A percentile compares a stretch with the other conserved stretches of the same genome.
Evolutionary conservation across 2,329 filamentous ascomycete species (phyloP).

Genomic region (Arthroderma uncinatum): DNA sequence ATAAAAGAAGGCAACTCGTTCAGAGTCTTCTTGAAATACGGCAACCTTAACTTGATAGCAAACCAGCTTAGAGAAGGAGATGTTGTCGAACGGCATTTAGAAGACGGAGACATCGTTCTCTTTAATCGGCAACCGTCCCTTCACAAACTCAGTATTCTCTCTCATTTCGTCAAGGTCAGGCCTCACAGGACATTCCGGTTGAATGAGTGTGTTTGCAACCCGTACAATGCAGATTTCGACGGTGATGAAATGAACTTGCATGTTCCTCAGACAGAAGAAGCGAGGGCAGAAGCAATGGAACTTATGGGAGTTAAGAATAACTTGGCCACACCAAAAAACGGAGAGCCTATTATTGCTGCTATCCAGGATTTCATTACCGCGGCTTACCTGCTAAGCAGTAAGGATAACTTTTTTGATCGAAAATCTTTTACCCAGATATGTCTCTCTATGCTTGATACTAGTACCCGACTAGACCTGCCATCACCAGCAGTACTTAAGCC

Average conservation of each 20-base stretch:
- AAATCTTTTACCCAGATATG: conserved; percentile 82
- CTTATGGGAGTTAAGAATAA: conserved; percentile 98
- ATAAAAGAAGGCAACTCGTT: conserved; percentile 55
- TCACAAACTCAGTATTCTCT: conserved; percentile 97
- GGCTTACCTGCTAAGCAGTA: conserved; percentile 79
- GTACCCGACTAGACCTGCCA: conserved; percentile 69
- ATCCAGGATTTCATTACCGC: conserved; percentile 99
- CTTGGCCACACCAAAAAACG: conserved; percentile 88
- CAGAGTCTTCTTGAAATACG: conserved; percentile 66
- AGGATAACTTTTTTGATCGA: conserved; percentile 85
- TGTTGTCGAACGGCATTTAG: conserved; percentile 83
- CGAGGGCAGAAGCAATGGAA: conserved; percentile 84
- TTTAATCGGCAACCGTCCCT: conserved; percentile 97
- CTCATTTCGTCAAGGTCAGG: conserved; percentile 82
- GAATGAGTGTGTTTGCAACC: conserved; percentile 95
- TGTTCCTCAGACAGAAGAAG: conserved; percentile 95
- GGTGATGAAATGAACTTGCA: conserved; percentile 99
- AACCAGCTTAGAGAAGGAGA: conserved; percentile 70
- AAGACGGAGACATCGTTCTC: conserved; percentile 88
- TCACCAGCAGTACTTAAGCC: conserved; percentile 80
- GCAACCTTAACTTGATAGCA: conserved; percentile 59
- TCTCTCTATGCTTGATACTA: conserved; percentile 82
- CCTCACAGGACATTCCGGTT: conserved; percentile 93
- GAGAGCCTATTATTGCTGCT: conserved; percentile 95
- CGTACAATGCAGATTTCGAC: conserved; percentile 98